Evolutionary conservation across 2,329 filamentous ascomycete genomes (phyloP), one percentile per base, ranked within the genome.

Genomic region (Pseudopyricularia cyperi): DNA sequence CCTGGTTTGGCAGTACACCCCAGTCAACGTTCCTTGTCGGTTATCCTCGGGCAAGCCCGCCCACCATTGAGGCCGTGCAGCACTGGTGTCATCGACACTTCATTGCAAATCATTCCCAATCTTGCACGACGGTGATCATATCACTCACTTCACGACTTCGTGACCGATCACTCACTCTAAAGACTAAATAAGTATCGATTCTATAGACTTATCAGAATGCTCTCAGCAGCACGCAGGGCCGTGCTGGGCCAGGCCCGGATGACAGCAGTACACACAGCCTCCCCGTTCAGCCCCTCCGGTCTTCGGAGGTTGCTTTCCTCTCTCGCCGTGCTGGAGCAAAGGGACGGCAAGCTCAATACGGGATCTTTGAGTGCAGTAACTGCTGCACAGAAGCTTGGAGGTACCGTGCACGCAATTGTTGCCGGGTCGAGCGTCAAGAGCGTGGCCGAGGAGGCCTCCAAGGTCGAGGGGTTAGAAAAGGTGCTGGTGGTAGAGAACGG

Each of bases 381-480:
- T 8, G 93, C 93, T 8, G 91, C 89, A 19, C 79, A 85, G 67
- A 90, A 90, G 67, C 71, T 97, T 7, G 91, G 91, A 52, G 91
- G 90, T 4, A 72, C 85, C 6, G 76, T 98, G 50, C 90, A 91
- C 57, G 93, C 78, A 15, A 93, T 98, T 61, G 72, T 97, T 51
- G 93, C 93, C 32, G 93, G 93, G 26, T 79, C 75, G 61, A 85
- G 82, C 61, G 82, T 86, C 58, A 87, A 89, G 69, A 63, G 69
- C 52, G 85, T 83, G 7, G 93, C 90, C 51, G 82, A 87, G 53
- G 83, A 94, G 69, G 89, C 87, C 24, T 86, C 89, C 57, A 95
- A 95, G 71, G 83, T 95, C 37, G 82, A 88, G 58, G 93, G 93
- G 28, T 71, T 98, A 39, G 89, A 95, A 61, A 97, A 96, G 75